Evolutionary conservation across 2,329 filamentous ascomycete genomes (phyloP), one percentile per base, ranked within the genome.

Genomic region (Aspergillus vadensis): DNA sequence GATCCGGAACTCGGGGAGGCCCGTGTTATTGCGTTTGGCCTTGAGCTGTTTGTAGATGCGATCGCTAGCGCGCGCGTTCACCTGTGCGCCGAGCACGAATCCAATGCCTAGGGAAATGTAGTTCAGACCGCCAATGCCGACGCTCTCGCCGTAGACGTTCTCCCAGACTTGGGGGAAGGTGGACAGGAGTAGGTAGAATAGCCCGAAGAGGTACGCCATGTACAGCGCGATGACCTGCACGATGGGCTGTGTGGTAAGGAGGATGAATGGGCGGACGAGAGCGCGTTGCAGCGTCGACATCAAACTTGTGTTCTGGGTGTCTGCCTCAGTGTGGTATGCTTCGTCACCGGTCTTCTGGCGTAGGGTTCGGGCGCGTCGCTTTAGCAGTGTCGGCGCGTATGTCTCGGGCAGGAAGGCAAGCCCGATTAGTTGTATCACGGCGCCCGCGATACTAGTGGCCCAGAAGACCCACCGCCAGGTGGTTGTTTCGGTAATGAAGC

Each of bases 321-420:
- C 39, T 1, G 68, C 69, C 4, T 76, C 75, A 1, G 76, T 79
- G 52, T 77, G 70, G 25, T 72, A 71, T 19, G 64, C 60, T 0
- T 60, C 43, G 53, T 79, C 74, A 47, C 72, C 72, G 0, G 76
- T 77, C 47, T 76, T 71, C 62, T 75, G 73, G 23, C 71, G 71
- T 2, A 80, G 79, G 19, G 44, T 79, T 72, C 32, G 5, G 10
- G 32, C 32, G 32, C 32, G 32, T 48, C 85, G 84, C 70, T 86
- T 88, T 27, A 91, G 81, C 2, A 92, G 79, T 14, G 84, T 83
- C 0, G 87, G 86, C 0, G 82, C 83, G 71, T 90, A 90, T 1
- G 87, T 89, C 71, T 90, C 88, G 57, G 81, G 80, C 1, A 87
- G 79, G 63, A 87, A 82, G 69, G 87, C 82, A 50, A 90, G 72